phyloP scores from a whole-genome alignment of 768 basidiomycete species.

The Leccinum ochraceum region DNA sequence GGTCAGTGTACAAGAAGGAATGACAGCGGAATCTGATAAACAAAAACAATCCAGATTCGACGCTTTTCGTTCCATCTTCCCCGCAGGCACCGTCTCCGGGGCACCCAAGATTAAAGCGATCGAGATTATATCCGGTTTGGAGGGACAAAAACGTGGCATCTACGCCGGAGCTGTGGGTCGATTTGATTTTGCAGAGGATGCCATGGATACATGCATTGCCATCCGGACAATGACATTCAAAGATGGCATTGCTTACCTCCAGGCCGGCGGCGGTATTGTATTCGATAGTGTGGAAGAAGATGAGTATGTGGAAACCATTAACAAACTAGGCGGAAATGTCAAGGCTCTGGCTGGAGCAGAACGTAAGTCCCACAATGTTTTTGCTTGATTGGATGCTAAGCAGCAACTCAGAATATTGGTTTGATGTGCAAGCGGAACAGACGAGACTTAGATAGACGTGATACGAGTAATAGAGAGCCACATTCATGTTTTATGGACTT shows the following conservation, averaged over 20 bases:
- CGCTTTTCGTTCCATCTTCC: conserved; percentile 98
- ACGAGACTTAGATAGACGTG: conserved; percentile 25
- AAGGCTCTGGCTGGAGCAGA: conserved; percentile 86
- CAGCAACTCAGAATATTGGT: conserved; percentile 61
- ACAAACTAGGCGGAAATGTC: conserved; percentile 89
- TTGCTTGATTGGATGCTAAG: conserved; percentile 20
- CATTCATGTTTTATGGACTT: conserved; percentile 22
- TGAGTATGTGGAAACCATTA: conserved; percentile 95
- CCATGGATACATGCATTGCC: conserved; percentile 98
- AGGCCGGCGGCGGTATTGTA: conserved; percentile 97
- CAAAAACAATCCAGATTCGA: conserved; percentile 66
- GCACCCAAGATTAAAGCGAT: conserved; percentile 99
- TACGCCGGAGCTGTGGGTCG: conserved; percentile 99
- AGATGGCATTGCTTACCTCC: conserved; percentile 85
- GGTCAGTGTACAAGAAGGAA: conserved; percentile 9
- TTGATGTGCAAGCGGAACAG: conserved; percentile 57
- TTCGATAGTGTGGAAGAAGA: conserved; percentile 97
- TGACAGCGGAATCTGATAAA: conserved; percentile 8
- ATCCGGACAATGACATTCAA: conserved; percentile 99
- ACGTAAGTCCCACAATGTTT: conserved; percentile 51
- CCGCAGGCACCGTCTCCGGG: conserved; percentile 97
- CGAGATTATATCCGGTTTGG: conserved; percentile 84
- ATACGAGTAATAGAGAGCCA: conserved; percentile 7
- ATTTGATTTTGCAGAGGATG: conserved; percentile 92
- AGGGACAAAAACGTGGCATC: conserved; percentile 87